Evolutionary conservation across 805 yeast species (phyloP), one percentile per base, ranked within the genome.

Genomic region (Candida endomychidarum): DNA sequence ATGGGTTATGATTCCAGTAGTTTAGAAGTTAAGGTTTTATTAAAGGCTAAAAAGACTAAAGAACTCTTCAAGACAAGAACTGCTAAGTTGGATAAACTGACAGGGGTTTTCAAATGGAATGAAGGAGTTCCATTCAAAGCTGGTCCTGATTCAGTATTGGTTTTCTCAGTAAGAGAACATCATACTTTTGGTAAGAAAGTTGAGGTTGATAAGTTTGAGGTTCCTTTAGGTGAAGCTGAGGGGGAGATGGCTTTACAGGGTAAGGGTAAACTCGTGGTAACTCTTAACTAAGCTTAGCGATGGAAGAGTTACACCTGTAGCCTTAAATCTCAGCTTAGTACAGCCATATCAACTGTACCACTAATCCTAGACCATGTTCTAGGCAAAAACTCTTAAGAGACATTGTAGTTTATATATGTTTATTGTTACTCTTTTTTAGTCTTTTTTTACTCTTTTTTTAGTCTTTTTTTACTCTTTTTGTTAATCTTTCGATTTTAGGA

Each of bases 131-230:
- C 81, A 4, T 85, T 90, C 67, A 80, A 76, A 53, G 81, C 91
- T 4, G 69, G 82, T 4, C 61, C 80, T 4, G 82, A 76, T 8
- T 81, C 82, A 3, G 72, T 67, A 40, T 53, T 90, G 29, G 65
- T 77, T 2, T 77, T 91, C 53, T 70, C 72, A 28, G 77, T 86
- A 19, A 69, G 78, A 29, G 78, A 81, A 23, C 84, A 78, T 53
- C 93, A 86, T 57, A 74, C 79, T 2, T 74, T 90, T 50, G 89
- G 95, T 26, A 81, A 83, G 54, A 82, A 78, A 49, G 65, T 68
- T 19, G 85, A 78, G 41, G 40, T 88, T 28, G 95, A 84, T 9
- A 70, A 70, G 34, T 80, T 79, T 7, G 67, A 76, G 26, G 51
- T 87, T 21, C 60, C 64, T 9, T 63, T 86, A 46, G 53, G 63